These are phyloP conservation scores for Osmanthus fragrans DNA, from an alignment of 257 asterid genomes.

Conservation along the genomic window DNA sequence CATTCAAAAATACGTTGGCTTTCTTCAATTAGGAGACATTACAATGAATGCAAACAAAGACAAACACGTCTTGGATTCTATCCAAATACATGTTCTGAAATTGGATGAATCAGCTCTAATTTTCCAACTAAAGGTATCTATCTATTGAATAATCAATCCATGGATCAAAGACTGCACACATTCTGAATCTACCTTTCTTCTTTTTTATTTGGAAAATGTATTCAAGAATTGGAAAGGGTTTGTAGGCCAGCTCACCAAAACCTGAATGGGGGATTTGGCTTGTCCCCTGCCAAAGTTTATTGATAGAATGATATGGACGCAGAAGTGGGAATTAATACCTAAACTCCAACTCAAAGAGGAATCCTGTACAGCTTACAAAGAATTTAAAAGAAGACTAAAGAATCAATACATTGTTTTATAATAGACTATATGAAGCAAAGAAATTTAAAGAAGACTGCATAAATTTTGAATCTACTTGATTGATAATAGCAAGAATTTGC, in stretches of 20 bases:
- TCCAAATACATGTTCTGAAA: neutral
- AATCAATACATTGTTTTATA: neutral
- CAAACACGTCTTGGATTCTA: neutral
- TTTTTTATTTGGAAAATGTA: neutral
- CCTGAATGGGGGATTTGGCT: neutral
- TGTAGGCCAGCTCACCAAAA: neutral
- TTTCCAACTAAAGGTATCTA: neutral
- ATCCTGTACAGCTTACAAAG: neutral
- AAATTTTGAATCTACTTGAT: neutral
- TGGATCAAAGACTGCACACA: neutral
- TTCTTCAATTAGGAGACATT: neutral
- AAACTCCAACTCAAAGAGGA: neutral
- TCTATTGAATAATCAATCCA: neutral
- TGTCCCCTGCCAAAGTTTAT: neutral
- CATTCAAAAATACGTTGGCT: neutral
- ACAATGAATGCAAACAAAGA: neutral
- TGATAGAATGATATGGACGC: neutral
- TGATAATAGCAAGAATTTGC: neutral
- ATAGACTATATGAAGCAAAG: neutral
- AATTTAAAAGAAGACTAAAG: neutral
- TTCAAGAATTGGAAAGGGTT: neutral
- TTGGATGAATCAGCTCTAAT: neutral
- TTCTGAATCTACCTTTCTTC: neutral
- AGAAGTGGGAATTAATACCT: neutral
- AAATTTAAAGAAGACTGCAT: neutral